These are phyloP conservation scores for Casaregolazyma suthepensis DNA, from an alignment of 1,139 yeast genomes.

Conservation along the genomic window DNA sequence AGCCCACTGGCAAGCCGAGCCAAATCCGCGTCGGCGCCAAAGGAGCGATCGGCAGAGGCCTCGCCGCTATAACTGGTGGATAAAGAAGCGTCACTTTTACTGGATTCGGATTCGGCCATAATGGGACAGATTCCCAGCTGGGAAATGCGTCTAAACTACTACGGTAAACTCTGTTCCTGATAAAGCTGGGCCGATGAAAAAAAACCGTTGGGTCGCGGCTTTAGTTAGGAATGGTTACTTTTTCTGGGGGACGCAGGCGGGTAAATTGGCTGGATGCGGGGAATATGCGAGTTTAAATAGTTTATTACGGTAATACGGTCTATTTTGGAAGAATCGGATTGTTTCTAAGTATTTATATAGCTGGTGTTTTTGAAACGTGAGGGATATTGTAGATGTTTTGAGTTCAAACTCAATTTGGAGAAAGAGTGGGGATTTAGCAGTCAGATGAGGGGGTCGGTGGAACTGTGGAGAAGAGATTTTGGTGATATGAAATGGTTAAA, in stretches of 20 bases:
- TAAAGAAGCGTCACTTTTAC: too few relatives aligned
- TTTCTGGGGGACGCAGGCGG: not conserved
- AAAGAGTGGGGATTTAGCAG: not conserved
- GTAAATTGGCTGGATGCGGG: not conserved
- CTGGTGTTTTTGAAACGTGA: not conserved
- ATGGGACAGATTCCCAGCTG: not conserved
- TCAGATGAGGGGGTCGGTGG: not conserved
- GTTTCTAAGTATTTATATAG: too few relatives aligned
- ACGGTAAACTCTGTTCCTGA: not conserved
- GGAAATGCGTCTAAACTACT: not conserved
- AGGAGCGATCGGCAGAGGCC: not conserved
- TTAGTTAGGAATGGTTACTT: not conserved
- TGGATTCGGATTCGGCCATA: not conserved
- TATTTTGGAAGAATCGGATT: too few relatives aligned
- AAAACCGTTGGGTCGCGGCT: slow-evolving; percentile 1
- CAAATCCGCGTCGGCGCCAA: not conserved
- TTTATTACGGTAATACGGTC: too few relatives aligned
- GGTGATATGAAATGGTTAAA: too few relatives aligned
- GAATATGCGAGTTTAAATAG: not conserved
- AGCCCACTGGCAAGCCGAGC: not conserved
- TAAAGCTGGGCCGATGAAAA: not conserved
- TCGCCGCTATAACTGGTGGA: not conserved
- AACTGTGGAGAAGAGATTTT: not conserved
- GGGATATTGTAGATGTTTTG: not conserved
- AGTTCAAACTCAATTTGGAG: not conserved